Evolutionary conservation across 2,329 filamentous ascomycete genomes (phyloP).

Genomic region (Massarina eburnea): DNA sequence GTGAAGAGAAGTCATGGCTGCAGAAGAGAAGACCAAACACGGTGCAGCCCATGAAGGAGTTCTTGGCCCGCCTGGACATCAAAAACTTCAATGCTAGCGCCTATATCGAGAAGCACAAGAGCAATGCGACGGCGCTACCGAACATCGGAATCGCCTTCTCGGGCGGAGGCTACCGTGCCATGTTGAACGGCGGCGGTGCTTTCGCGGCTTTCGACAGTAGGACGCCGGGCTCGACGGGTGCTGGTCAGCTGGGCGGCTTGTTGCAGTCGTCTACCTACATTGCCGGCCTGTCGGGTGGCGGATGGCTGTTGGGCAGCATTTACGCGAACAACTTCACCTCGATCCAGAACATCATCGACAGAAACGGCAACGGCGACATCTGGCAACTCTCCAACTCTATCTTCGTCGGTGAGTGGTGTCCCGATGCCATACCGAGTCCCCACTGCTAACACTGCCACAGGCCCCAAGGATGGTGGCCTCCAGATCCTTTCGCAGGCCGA

Average conservation of each 20-base stretch:
- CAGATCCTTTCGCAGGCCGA: constrained; percentile 57
- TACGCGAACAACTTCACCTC: constrained; percentile 78
- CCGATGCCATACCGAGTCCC: neutral
- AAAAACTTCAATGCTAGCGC: constrained; percentile 71
- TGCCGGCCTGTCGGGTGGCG: constrained; percentile 77
- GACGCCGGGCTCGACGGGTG: constrained; percentile 61
- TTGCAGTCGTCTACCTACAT: constrained; percentile 81
- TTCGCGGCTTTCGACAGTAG: constrained; percentile 77
- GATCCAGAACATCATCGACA: constrained; percentile 58
- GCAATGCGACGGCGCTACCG: constrained; percentile 60
- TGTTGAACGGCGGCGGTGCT: constrained; percentile 80
- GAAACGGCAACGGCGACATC: constrained; percentile 49
- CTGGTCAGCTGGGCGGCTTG: constrained; percentile 75
- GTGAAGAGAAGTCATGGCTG: constrained; percentile 74
- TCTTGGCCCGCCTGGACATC: constrained; percentile 73
- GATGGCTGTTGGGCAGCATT: constrained; percentile 82
- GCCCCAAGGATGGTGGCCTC: constrained; percentile 54
- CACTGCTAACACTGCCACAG: constrained; percentile 12
- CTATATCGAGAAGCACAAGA: constrained; percentile 66
- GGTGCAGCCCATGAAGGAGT: constrained; percentile 70
- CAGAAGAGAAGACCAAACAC: constrained; percentile 70
- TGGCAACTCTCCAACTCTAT: constrained; percentile 68
- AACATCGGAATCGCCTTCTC: constrained; percentile 78
- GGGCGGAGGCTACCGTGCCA: constrained; percentile 83
- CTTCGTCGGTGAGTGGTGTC: constrained; percentile 48